Conservation (phyloP, 2,329 filamentous ascomycete genomes). For the Chrysoporthe cubensis region DNA sequence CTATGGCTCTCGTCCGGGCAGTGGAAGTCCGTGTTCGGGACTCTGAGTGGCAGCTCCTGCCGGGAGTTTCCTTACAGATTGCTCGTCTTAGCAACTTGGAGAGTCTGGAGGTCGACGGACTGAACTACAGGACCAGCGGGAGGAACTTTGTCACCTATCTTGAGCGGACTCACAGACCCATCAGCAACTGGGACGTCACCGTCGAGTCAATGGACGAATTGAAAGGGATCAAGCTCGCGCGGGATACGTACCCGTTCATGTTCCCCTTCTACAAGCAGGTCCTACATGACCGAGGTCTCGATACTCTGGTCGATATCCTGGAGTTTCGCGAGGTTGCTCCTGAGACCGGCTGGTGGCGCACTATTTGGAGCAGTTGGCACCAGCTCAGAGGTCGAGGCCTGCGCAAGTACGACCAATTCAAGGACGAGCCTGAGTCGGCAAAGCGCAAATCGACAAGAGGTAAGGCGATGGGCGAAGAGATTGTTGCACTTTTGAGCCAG, state of each 20-base stretch:
- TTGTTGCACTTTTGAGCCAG: background rate
- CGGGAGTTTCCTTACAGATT: background rate
- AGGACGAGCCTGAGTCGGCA: background rate
- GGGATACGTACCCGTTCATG: constrained; percentile 11
- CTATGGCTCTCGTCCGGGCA: background rate
- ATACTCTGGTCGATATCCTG: background rate
- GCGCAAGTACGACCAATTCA: background rate
- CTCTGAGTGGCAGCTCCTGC: constrained; percentile 10
- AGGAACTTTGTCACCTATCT: background rate
- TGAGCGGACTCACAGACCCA: background rate
- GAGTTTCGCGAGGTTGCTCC: background rate
- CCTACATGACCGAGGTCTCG: background rate
- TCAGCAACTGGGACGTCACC: background rate
- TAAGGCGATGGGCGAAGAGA: background rate
- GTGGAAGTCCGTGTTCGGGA: background rate
- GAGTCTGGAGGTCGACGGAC: background rate
- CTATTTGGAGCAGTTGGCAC: background rate
- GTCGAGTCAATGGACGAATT: constrained; percentile 7
- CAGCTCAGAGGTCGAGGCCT: background rate
- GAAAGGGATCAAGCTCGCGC: constrained; percentile 7
- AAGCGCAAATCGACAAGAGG: background rate
- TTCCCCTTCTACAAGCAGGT: constrained; percentile 12
- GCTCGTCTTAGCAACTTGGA: background rate
- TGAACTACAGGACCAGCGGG: background rate
- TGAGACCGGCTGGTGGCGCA: background rate